These are phyloP conservation scores for Lipomyces mesembrius DNA, from an alignment of 805 yeast genomes.

Conservation along the genomic window DNA sequence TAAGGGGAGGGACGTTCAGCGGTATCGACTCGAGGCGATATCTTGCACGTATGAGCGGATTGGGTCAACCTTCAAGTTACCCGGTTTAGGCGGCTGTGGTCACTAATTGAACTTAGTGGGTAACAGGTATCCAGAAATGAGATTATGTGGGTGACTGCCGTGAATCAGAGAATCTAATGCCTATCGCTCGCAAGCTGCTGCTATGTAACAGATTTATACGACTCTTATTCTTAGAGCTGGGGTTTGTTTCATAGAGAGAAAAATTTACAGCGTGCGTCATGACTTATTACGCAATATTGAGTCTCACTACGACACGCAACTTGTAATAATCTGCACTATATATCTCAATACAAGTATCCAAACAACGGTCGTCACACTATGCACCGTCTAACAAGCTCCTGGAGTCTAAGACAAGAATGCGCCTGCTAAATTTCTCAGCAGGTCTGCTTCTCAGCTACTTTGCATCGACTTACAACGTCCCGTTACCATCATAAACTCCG, in stretches of 20 bases:
- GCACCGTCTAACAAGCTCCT: slow-evolving; percentile 23
- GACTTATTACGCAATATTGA: no score
- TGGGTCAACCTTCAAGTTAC: background rate
- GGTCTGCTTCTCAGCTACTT: slow-evolving; percentile 11
- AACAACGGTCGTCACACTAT: background rate
- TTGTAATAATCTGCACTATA: no score
- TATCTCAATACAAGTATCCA: background rate
- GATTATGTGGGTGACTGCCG: background rate
- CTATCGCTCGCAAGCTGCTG: no score
- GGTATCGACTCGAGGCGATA: background rate
- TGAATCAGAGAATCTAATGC: background rate
- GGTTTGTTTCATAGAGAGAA: no score
- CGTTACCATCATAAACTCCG: slow-evolving; percentile 14
- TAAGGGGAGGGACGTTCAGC: background rate
- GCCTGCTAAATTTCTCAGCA: background rate
- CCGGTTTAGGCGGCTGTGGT: background rate
- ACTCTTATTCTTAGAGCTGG: no score
- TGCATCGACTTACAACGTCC: slow-evolving; percentile 24
- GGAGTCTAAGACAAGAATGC: slow-evolving; percentile 17
- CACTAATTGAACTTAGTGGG: background rate
- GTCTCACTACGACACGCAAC: no score
- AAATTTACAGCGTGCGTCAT: no score
- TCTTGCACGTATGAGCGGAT: background rate
- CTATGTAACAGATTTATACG: no score
- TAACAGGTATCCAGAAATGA: background rate